A percentile compares a stretch with the other conserved stretches of the same genome.
These are phyloP conservation scores for Camellia oleifera DNA, from an alignment of 179 eudicot species.

Conservation along the genomic window DNA sequence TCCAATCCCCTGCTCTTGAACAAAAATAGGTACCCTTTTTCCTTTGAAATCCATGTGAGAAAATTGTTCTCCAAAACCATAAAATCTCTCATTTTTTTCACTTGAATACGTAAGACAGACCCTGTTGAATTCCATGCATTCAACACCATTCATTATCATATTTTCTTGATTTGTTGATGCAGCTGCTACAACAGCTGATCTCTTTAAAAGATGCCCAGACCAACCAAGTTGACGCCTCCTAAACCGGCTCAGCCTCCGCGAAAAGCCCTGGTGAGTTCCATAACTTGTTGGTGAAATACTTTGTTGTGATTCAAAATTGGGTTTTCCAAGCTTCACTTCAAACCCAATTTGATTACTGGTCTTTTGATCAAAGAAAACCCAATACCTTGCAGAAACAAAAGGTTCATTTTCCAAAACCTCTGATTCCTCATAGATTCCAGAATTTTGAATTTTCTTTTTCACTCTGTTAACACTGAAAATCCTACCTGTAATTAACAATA, in stretches of 20 bases:
- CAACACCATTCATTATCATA: constrained; percentile 26
- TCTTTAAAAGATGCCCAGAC: constrained; percentile 32
- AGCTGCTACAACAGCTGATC: constrained; percentile 31
- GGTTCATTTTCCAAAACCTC: constrained; percentile 23
- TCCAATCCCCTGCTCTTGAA: constrained; percentile 98
- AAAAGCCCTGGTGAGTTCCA: constrained; percentile 23
- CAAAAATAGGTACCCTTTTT: constrained; percentile 88
- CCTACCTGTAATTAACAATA: constrained; percentile 60
- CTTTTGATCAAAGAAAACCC: constrained; percentile 75
- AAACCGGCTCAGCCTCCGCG: constrained; percentile 27
- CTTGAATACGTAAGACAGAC: constrained; percentile 72
- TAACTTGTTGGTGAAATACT: constrained; percentile 26
- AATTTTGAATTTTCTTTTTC: constrained; percentile 18
- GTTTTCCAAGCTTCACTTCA: constrained; percentile 63
- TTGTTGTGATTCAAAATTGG: constrained; percentile 31
- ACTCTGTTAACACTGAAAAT: constrained; percentile 38
- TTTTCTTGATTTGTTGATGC: constrained; percentile 39
- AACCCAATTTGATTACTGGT: constrained; percentile 67
- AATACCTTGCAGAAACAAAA: constrained; percentile 49
- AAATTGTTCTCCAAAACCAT: constrained; percentile 97
- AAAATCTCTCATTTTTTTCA: constrained; percentile 74
- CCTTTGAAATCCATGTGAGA: constrained; percentile 95
- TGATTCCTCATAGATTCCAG: constrained; percentile 15
- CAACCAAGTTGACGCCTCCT: constrained; percentile 34
- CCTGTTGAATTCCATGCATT: constrained; percentile 50